Conservation (phyloP, 2,329 filamentous ascomycete species). For the Aureobasidium namibiae region DNA sequence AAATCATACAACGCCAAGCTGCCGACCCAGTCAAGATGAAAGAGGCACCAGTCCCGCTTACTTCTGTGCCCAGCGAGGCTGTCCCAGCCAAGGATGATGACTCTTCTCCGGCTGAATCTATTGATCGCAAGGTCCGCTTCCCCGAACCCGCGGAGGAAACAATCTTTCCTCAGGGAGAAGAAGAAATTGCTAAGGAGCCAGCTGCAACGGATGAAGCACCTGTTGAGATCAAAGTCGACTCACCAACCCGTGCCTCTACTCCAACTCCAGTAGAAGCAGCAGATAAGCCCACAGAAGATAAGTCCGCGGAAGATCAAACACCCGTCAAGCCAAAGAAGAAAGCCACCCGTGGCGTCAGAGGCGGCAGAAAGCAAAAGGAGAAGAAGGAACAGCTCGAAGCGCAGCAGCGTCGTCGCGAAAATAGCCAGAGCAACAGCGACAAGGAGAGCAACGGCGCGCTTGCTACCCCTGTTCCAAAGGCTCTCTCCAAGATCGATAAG, state of each 20-base stretch:
- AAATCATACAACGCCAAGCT: not conserved
- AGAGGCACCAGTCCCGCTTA: not conserved
- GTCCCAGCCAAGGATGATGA: not conserved
- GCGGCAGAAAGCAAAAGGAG: conserved; percentile 24
- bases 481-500: conserved; percentile 13
- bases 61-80: not conserved
- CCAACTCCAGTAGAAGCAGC: not conserved
- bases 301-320: conserved; percentile 13
- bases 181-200: conserved; percentile 15
- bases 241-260: conserved; percentile 6
- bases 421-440: conserved; percentile 13
- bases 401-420: conserved; percentile 14
- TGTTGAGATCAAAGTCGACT: conserved; percentile 6
- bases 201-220: not conserved
- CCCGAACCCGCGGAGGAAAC: conserved; percentile 28
- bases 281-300: conserved; percentile 9
- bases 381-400: conserved; percentile 17
- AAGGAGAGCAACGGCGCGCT: conserved; percentile 23
- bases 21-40: not conserved
- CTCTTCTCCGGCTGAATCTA: not conserved
- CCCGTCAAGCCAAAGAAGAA: conserved; percentile 35
- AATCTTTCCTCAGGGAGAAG: conserved; percentile 24
- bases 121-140: conserved; percentile 14
- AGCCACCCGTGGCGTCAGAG: conserved; percentile 39
- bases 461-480: conserved; percentile 21